These are phyloP conservation scores for Solanum sejunctum DNA, from an alignment of 257 asterid genomes.

Conservation along the genomic window DNA sequence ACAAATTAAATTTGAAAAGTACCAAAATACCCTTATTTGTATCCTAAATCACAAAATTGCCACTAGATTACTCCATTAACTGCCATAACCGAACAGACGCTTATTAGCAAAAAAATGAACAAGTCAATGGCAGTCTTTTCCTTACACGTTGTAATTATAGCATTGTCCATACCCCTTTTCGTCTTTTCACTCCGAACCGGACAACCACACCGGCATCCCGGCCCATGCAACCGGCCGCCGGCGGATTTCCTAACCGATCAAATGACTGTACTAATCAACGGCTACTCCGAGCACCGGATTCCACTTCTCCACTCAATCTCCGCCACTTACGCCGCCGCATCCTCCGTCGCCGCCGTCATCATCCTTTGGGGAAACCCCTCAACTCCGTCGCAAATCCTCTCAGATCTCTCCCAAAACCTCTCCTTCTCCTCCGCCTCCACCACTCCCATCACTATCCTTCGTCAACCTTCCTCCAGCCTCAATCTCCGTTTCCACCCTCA, in stretches of 20 bases:
- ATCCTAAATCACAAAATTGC: background rate
- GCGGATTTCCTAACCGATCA: slow-evolving; percentile 48
- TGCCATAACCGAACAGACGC: background rate
- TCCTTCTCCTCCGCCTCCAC: slow-evolving; percentile 12
- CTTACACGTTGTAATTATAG: slow-evolving; percentile 9
- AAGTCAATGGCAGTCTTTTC: background rate
- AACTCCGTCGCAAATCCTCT: slow-evolving; percentile 38
- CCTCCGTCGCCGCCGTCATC: slow-evolving; percentile 43
- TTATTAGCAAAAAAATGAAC: background rate
- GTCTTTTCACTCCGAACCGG: slow-evolving; percentile 36
- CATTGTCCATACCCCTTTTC: slow-evolving; percentile 18
- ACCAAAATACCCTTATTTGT: background rate
- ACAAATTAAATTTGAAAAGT: too few relatives aligned
- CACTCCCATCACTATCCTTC: slow-evolving; percentile 34
- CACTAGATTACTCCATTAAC: background rate
- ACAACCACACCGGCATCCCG: background rate
- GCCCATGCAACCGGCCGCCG: slow-evolving; percentile 14
- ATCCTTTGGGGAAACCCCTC: slow-evolving; percentile 83
- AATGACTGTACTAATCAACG: slow-evolving; percentile 75
- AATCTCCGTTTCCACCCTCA: slow-evolving; percentile 71
- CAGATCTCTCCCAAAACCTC: slow-evolving; percentile 42
- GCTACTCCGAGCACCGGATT: slow-evolving; percentile 78
- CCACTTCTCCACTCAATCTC: slow-evolving; percentile 63
- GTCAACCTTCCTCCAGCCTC: slow-evolving; percentile 56
- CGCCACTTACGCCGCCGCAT: slow-evolving; percentile 52